Evolutionary conservation across 306 rosid genomes (phyloP), one percentile per base, ranked within the genome.

Genomic region (Dryas drummondii): DNA sequence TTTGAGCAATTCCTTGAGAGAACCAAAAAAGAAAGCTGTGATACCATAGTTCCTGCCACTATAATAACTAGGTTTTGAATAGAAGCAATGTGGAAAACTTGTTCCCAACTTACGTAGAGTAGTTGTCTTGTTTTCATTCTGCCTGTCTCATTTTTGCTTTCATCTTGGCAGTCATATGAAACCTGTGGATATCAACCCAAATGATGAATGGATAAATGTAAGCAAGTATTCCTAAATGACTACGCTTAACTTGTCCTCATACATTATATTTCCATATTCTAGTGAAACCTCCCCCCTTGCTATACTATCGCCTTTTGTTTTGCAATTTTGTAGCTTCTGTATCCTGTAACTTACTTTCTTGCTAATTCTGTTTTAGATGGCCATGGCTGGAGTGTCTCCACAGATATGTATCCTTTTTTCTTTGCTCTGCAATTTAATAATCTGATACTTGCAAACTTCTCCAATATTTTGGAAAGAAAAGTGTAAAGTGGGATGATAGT

Each of bases 171-270:
- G 99, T 86, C 98, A 78, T 80, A 89, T 96, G 98, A 96, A 89
- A 83, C 92, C 93, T 66, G 90, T 96, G 82, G 99, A 96, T 71
- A 52, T 89, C 85, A 96, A 76, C 88, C 99, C 99, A 82, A 89
- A 81, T 72, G 99, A 96, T 41, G 99, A 96, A 88, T 92, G 97
- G 98, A 77, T 72, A 71, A 92, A 90, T 70, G 99, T 96, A 85
- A 89, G 98, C 83, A 60, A 77, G 66, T 69, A 49, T 77, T 84
- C 73, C 54, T 55, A 64, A 76, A 42, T 59, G 60, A 60, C 37
- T 44, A 50, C 40, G 32, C 17, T 55, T 40, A 10, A 9, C 54
- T 44, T 70, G 42, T 27, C 47, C 5, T 57, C 9, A 7, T 48
- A 46, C 41, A 45, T 61, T 45, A 17, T 3, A 8, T 51, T 7